Evolutionary conservation across 208 protist species (phyloP).

Genomic region (Giardia muris): DNA sequence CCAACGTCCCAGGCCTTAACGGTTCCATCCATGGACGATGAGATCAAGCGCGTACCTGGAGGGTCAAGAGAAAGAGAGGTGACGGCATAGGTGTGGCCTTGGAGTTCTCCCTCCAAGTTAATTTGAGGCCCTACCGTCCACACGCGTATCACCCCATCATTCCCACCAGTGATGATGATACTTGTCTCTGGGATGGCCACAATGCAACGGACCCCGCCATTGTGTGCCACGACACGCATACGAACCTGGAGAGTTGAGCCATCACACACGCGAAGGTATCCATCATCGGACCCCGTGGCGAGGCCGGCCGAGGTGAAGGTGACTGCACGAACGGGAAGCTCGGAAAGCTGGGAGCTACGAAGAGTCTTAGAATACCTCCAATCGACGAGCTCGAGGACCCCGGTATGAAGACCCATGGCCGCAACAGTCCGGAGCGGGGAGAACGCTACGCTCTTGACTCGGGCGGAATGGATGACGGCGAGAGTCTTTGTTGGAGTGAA

Average conservation of each 20-base stretch:
- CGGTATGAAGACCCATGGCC: not conserved
- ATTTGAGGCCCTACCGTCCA: not conserved
- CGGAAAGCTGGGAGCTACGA: not conserved
- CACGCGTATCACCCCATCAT: not conserved
- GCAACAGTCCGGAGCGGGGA: no score
- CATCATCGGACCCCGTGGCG: not conserved
- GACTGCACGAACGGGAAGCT: not conserved
- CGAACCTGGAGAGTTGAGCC: not conserved
- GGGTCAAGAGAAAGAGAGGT: not conserved
- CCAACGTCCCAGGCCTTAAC: not conserved
- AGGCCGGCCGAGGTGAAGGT: not conserved
- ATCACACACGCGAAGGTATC: not conserved
- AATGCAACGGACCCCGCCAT: not conserved
- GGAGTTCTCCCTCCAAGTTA: not conserved
- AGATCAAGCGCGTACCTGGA: not conserved
- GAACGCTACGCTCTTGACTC: no score
- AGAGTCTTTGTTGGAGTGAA: no score
- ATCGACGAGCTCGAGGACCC: not conserved
- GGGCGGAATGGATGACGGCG: no score
- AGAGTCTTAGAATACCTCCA: not conserved
- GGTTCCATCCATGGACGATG: not conserved
- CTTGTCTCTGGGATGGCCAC: not conserved
- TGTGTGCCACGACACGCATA: not conserved
- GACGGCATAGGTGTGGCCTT: not conserved
- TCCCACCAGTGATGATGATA: not conserved